Conservation (phyloP, 495 filamentous ascomycete species). For the Penicillium atrosanguineum region DNA sequence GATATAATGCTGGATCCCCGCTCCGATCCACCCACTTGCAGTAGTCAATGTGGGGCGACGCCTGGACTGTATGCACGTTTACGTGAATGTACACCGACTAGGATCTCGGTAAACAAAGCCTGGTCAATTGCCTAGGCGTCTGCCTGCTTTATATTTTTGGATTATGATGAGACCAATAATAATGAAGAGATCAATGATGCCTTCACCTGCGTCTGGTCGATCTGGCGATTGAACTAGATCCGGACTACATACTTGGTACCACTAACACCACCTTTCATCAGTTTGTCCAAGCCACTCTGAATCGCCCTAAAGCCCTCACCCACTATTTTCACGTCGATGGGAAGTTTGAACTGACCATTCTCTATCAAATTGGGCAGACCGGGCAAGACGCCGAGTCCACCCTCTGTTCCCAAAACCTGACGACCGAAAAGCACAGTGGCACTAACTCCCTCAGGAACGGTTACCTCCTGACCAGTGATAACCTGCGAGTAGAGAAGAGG, state of each 20-base stretch:
- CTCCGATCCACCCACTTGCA: conserved; percentile 35
- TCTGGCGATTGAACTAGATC: too few species aligned
- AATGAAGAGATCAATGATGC: too few species aligned
- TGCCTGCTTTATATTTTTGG: too few species aligned
- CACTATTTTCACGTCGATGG: conserved; percentile 22
- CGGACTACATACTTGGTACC: too few species aligned
- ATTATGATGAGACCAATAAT: too few species aligned
- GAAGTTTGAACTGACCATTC: conserved; percentile 8
- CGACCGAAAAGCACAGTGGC: conserved; percentile 19
- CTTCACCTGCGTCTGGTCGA: too few species aligned
- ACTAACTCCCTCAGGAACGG: too few species aligned
- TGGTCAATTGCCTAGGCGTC: neutral
- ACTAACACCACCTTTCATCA: too few species aligned
- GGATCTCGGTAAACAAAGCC: neutral
- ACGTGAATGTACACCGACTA: neutral
- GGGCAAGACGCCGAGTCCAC: neutral
- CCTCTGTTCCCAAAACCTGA: conserved; percentile 22
- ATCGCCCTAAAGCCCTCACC: conserved; percentile 29
- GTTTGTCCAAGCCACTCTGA: conserved; percentile 2
- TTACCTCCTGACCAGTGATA: conserved; percentile 21
- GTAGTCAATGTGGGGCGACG: neutral
- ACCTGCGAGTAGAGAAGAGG: conserved; percentile 30
- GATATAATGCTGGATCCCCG: conserved; percentile 17
- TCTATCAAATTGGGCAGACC: conserved; percentile 18
- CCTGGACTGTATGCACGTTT: neutral